Base-by-base conservation (phyloP, 139 green algal species). In the Asterochloris erici region DNA sequence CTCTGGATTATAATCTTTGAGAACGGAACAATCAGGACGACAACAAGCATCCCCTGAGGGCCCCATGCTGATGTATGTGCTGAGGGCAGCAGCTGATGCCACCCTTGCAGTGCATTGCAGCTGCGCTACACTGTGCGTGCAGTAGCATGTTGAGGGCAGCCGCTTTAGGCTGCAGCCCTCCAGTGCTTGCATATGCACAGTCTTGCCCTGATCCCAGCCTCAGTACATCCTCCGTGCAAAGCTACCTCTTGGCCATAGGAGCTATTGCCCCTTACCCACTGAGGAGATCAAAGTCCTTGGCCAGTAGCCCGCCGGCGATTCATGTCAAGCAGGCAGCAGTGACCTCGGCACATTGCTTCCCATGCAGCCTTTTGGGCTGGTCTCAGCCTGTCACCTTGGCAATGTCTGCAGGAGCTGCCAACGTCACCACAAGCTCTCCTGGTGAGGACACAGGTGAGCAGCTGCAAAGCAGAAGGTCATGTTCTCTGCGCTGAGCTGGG, bases 181-280 rank as follows among this genome's bases (percentile, higher is more conserved):
- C 38, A 54, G 38, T 54, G 38, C 38, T 54, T 54, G 38, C 38
- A 54, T 6, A 54, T 54, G 38, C 38, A 54, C 38, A 54, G 38
- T 10, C 38, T 6, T 54, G 38, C 38, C 38, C 38, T 54, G 38
- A 54, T 1, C 80, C 61, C 47, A 82, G 84, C 73, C 85, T 88
- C 85, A 84, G 82, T 74, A 21, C 73, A 79, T 86, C 85, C 82
- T 86, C 82, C 85, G 85, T 86, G 85, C 85, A 74, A 78, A 14
- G 79, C 77, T 70, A 63, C 66, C 74, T 16, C 74, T 81, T 63
- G 26, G 64, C n/a, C 26, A 80, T 71, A 75, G 63, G 82, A n/a
- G 74, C 76, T 19, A 79, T 68, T 62, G 82, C 78, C 85, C 81
- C 85, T 88, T 86, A 82, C 82, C 68, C 66, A 74, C 74, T 78